These are phyloP conservation scores for Malania oleifera DNA, from an alignment of 164 flowering plant species.

Conservation along the genomic window DNA sequence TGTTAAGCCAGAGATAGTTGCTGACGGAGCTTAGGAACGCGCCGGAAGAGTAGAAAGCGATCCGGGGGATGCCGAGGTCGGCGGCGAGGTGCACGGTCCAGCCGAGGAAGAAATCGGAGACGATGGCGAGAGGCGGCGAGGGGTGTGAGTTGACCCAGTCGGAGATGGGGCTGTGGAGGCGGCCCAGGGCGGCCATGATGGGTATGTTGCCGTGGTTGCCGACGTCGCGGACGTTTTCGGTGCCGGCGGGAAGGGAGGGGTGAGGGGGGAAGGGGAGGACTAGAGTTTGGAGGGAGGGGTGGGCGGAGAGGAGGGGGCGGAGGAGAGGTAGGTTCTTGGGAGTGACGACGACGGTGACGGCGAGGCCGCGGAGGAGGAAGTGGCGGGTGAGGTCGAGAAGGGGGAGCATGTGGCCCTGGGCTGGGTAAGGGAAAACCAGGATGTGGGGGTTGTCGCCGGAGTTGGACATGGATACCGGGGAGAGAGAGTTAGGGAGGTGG, in stretches of 20 bases:
- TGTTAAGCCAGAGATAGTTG: conserved; percentile 9
- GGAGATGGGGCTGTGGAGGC: conserved; percentile 30
- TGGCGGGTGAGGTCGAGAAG: conserved; percentile 57
- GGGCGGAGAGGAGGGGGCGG: conserved; percentile 30
- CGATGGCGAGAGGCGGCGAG: conserved; percentile 43
- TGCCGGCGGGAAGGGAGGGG: conserved; percentile 41
- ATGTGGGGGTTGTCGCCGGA: conserved; percentile 24
- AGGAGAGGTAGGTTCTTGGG: conserved; percentile 59
- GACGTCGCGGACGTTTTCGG: conserved; percentile 45
- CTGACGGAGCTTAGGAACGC: conserved; percentile 11
- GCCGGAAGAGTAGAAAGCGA: conserved; percentile 28
- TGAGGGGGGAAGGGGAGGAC: conserved; percentile 54
- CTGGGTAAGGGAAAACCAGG: conserved; percentile 64
- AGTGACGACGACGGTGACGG: conserved; percentile 51
- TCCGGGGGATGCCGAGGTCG: conserved; percentile 18
- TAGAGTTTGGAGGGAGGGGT: conserved; percentile 33
- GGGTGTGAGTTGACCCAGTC: conserved; percentile 46
- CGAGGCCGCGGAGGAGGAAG: conserved; percentile 30
- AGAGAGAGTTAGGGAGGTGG: too few species aligned
- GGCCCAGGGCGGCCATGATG: conserved; percentile 26
- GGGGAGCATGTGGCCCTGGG: conserved; percentile 71
- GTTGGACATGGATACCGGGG: too few species aligned
- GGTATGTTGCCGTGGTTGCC: conserved; percentile 25
- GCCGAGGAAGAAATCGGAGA: conserved; percentile 48
- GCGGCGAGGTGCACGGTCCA: conserved; percentile 29